phyloP scores from a whole-genome alignment of 176 grass and related monocot species.

The Oryza brachyantha region DNA sequence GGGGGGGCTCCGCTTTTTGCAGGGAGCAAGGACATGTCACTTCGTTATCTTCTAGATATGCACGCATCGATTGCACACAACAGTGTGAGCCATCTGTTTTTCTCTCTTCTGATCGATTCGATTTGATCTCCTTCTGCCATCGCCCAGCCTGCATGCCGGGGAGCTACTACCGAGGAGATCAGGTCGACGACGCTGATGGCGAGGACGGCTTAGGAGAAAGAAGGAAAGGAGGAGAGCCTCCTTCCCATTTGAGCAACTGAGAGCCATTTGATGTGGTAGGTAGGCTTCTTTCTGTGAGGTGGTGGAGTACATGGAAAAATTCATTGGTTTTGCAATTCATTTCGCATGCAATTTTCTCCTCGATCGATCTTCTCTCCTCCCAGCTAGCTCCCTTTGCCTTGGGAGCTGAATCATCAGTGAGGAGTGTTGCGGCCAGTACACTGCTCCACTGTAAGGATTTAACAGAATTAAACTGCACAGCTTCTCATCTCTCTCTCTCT shows the following conservation, averaged over 20 bases:
- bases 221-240: neutral
- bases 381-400: conserved; percentile 9
- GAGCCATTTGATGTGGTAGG: neutral
- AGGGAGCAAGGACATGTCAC: conserved; percentile 23
- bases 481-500: neutral
- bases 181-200: neutral
- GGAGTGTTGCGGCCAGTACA: conserved; percentile 15
- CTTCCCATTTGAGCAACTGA: no score
- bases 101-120: conserved; percentile 17
- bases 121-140: neutral
- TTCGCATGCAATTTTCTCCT: neutral
- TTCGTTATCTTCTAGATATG: conserved; percentile 29
- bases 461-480: conserved; percentile 19
- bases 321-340: conserved; percentile 15
- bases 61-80: neutral
- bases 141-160: conserved; percentile 16
- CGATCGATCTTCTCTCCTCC: neutral
- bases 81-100: neutral
- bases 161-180: conserved; percentile 31
- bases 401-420: conserved; percentile 30
- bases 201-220: neutral
- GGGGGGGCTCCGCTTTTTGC: conserved; percentile 19
- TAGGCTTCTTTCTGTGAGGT: neutral
- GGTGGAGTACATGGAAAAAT: conserved; percentile 36
- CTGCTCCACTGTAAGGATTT: conserved; percentile 28